Conservation (phyloP, 106 monocot species). For the Hemerocallis citrina region DNA sequence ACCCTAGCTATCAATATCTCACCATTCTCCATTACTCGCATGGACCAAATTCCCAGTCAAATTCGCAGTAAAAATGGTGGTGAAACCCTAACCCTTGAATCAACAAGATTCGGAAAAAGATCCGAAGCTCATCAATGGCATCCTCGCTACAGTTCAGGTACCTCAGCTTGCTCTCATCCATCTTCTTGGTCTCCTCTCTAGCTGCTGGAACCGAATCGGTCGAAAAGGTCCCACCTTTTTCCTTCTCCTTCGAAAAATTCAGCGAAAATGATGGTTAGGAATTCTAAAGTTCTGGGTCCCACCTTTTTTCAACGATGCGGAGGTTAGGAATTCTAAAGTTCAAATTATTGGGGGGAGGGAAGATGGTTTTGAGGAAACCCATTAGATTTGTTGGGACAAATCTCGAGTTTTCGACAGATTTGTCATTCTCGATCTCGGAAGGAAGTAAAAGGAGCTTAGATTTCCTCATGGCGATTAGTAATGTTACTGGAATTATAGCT, state of each 20-base stretch:
- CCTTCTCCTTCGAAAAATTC: constrained; percentile 52
- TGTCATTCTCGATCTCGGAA: constrained; percentile 47
- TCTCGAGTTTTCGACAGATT: constrained; percentile 62
- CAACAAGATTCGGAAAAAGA: not conserved
- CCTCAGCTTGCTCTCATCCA: constrained; percentile 6
- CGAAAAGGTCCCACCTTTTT: constrained; percentile 9
- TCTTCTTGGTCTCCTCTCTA: not conserved
- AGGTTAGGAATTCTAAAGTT: constrained; percentile 22
- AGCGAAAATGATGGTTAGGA: constrained; percentile 17
- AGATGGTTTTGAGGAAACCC: constrained; percentile 27
- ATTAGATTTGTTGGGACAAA: constrained; percentile 33
- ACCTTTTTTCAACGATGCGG: constrained; percentile 42
- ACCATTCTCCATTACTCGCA: not conserved
- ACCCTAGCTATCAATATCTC: not conserved
- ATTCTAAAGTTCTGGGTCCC: constrained; percentile 22
- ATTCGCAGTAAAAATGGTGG: not conserved
- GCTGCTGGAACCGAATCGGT: not conserved
- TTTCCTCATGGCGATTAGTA: constrained; percentile 44
- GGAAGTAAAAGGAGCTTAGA: constrained; percentile 14
- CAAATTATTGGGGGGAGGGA: constrained; percentile 25
- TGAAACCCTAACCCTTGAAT: not conserved
- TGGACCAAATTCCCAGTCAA: too few relatives aligned
- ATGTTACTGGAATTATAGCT: constrained; percentile 9
- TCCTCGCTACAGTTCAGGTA: constrained; percentile 6
- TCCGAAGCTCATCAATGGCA: constrained; percentile 9